Conservation (phyloP, 2,329 filamentous ascomycete genomes). For the Akanthomyces muscarius region DNA sequence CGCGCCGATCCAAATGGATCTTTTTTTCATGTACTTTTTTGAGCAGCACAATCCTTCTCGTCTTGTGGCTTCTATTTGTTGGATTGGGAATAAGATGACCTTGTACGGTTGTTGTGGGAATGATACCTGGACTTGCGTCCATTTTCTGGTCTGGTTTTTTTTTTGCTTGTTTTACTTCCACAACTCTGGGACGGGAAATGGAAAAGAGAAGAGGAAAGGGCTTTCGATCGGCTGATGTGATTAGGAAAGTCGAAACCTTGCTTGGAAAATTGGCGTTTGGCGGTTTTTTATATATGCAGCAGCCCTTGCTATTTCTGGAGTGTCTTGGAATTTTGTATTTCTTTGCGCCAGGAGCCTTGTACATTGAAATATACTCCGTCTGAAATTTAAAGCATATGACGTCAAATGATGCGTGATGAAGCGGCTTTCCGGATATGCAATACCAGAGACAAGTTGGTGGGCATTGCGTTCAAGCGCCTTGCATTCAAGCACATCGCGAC, state of each 20-base stretch:
- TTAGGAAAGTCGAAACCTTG: background rate
- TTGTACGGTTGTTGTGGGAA: constrained; percentile 1
- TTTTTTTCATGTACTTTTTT: constrained; percentile 6
- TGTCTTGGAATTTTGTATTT: background rate
- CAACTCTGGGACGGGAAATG: background rate
- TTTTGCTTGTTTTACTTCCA: background rate
- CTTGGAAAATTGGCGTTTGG: no score
- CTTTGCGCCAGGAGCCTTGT: background rate
- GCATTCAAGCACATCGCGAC: no score
- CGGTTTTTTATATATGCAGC: no score
- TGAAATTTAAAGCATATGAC: no score
- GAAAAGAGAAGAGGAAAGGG: background rate
- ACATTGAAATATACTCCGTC: background rate
- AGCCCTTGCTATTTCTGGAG: no score
- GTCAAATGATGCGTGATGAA: no score
- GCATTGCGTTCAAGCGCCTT: no score
- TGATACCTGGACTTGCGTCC: constrained; percentile 16
- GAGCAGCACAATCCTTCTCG: background rate
- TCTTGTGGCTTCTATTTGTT: background rate
- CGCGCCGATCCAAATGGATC: constrained; percentile 12
- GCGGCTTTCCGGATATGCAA: no score
- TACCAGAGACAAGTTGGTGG: no score
- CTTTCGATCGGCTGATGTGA: background rate
- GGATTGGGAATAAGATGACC: background rate
- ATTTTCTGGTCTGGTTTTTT: background rate